Base-by-base conservation (phyloP, 164 flowering plant genomes). In the Magnolia sinica region DNA sequence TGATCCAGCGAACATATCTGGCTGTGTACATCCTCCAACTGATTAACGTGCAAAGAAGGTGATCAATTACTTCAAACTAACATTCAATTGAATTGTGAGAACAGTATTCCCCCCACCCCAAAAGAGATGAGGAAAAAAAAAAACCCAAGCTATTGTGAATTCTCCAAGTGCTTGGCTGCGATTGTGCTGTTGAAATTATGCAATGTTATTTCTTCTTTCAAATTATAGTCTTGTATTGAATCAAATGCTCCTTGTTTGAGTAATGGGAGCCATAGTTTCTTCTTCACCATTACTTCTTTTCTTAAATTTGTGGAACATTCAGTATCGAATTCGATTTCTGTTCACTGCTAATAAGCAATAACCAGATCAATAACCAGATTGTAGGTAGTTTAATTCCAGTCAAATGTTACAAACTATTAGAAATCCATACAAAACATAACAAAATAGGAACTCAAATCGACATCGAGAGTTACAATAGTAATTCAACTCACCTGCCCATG, bases 401-500 rank as follows among this genome's bases (percentile, higher is more conserved):
- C 18, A 16, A 55, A 55, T 55, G 61, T 55, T 10, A 55, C 61
- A 55, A 16, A 55, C 18, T 55, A 11, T 16, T 37, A 37, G 45
- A 37, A 37, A 37, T 37, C 45, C 45, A 37, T 1, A 37, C 45
- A 37, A 37, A 37, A 37, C 45, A 37, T 4, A 37, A 37, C 45
- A 37, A 16, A 55, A 55, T 9, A 0, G 13, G 61, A 55, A 55
- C 4, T 55, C 10, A 55, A 55, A 11, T 18, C 61, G 18, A 55
- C 10, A 55, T 11, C 61, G 2, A 55, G 18, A 55, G 14, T 13
- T 37, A 37, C 16, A 55, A 3, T 55, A 55, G 61, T 16, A 55
- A 58, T 1, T 64, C 19, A 70, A 79, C 90, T 82, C 76, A 92
- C 99, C 99, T 64, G 71, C 68, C 94, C 94, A 83, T 37, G 86